phyloP scores from a whole-genome alignment of 116 monocot species.

The Posidonia oceanica region DNA sequence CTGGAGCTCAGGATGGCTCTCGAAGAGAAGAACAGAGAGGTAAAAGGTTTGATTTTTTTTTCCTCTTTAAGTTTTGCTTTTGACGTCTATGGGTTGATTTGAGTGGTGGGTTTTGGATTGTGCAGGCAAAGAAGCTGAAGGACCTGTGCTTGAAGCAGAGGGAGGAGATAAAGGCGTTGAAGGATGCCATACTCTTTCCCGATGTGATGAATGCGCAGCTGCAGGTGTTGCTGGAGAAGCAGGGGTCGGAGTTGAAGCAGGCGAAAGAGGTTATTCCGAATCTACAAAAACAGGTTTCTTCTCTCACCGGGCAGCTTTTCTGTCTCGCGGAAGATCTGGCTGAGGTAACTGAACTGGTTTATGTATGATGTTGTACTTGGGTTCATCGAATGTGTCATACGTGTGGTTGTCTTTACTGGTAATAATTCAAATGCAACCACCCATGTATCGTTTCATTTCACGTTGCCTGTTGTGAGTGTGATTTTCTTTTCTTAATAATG shows the following conservation, averaged over 20 bases:
- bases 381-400: no score
- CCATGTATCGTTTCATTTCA: no score
- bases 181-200: conserved; percentile 83
- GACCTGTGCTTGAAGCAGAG: conserved; percentile 80
- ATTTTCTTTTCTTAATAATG: no score
- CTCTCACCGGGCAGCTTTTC: conserved; percentile 67
- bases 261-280: conserved; percentile 62
- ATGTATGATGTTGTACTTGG: no score
- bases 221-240: conserved; percentile 43
- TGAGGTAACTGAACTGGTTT: conserved; percentile 32
- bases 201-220: conserved; percentile 53
- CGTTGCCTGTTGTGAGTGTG: no score
- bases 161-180: conserved; percentile 79
- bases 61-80: neutral
- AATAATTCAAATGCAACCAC: no score
- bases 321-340: conserved; percentile 76
- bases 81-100: neutral
- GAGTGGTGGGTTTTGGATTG: neutral
- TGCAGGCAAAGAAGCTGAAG: conserved; percentile 70
- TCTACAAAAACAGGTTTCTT: conserved; percentile 71
- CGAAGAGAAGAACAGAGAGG: conserved; percentile 48
- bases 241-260: conserved; percentile 62
- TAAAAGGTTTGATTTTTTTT: conserved; percentile 7
- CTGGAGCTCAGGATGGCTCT: conserved; percentile 43
- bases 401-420: no score